Base-by-base conservation (phyloP, 768 basidiomycete genomes). In the Podaxis sp. region DNA sequence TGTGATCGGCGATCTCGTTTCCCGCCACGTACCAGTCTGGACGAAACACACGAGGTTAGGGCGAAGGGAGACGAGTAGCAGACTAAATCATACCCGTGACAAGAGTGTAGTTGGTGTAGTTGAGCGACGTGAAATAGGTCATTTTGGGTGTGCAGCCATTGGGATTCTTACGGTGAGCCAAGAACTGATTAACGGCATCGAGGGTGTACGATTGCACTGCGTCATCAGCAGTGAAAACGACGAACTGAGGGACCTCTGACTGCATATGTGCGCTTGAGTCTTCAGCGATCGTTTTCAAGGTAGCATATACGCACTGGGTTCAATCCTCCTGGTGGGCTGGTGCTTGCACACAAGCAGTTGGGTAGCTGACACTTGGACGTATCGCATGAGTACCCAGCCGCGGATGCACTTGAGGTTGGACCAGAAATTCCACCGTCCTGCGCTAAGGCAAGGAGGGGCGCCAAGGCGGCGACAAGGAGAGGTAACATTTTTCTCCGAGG, bases 1-100 rank as follows among this genome's bases (percentile, higher is more conserved):
- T 88, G 70, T 89, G 87, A 74, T 90, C 89, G 33, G 88, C 89
- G 66, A 93, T 92, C 71, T 93, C 92, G 71, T 92, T 92, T 22
- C 91, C 91, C 3, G 87, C 88, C 33, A 91, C 89, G 71, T 77
- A 92, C 88, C 88, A 92, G 72, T 91, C 89, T 77, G 78, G 19
- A 64, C 46, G 57, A 46, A 54, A 63, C 46, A 51, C 58, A 54
- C 49, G 38, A 60, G 9, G 28, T 57, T 26, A 49, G 49, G 42
- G 22, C 40, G 2, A 33, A 53, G 52, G 15, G 52, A 30, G 36
- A 26, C 30, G 9, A 22, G 46, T 36, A 24, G 22, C 22, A 36
- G 24, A 46, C 28, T 52, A 40, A 72, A 19, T 1, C 73, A 22
- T 52, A 80, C 81, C 80, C 11, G 82, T 91, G 44, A 91, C 87